A percentile compares a stretch with the other conserved stretches of the same genome.
These are phyloP conservation scores for Carex kokanica DNA, from an alignment of 176 grass and related monocot genomes.

Conservation along the genomic window DNA sequence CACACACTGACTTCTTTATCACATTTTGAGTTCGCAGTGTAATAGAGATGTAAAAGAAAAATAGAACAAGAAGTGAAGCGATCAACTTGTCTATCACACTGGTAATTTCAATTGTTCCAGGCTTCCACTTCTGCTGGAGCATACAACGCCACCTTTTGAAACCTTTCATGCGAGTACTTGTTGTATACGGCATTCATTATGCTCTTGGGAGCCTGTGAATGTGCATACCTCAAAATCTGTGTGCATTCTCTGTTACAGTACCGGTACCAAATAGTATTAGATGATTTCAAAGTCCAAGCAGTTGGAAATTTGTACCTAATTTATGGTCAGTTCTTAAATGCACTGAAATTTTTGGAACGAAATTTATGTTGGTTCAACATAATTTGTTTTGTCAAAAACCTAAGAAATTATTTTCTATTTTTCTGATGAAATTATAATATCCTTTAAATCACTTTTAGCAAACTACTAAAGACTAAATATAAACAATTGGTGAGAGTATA, in stretches of 20 bases:
- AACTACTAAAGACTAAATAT: not conserved
- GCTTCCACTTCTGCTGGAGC: not conserved
- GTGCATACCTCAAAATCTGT: not conserved
- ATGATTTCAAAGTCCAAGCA: not conserved
- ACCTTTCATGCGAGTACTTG: not conserved
- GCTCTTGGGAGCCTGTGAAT: not conserved
- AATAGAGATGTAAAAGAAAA: too few species aligned
- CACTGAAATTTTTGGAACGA: not conserved
- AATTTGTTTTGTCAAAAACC: not conserved
- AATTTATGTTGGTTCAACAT: not conserved
- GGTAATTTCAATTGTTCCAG: not conserved
- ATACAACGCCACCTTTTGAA: not conserved
- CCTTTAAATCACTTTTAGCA: not conserved
- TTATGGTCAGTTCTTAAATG: not conserved
- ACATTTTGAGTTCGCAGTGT: too few species aligned
- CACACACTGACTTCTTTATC: too few species aligned
- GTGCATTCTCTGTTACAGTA: not conserved
- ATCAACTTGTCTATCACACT: not conserved
- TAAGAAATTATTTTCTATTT: not conserved
- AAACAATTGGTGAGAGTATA: not conserved
- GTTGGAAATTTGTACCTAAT: not conserved
- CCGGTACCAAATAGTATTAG: not conserved
- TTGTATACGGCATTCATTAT: not conserved
- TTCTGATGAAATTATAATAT: not conserved
- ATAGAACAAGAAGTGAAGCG: not conserved